Conservation (phyloP, 2,329 filamentous ascomycete species). For the Sporothrix globosa region DNA sequence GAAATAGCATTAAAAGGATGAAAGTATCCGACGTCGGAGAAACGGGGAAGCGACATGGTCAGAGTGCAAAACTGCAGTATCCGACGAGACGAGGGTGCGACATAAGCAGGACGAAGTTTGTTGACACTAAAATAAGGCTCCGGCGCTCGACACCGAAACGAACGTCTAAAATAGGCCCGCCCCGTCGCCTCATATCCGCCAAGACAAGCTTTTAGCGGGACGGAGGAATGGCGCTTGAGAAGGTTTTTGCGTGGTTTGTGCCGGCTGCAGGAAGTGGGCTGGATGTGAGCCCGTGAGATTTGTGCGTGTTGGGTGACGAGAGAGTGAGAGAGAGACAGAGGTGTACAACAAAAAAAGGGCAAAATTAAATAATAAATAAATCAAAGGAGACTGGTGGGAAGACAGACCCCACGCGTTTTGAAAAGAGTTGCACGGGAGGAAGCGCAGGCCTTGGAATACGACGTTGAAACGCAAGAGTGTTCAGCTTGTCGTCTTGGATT, state of each 20-base stretch:
- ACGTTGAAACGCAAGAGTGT: background rate
- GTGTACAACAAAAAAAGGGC: too few relatives aligned
- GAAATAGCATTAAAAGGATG: background rate
- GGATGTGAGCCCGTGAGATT: background rate
- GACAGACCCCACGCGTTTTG: background rate
- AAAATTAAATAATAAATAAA: background rate
- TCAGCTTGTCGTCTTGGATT: background rate
- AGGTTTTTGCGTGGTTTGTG: constrained; percentile 22
- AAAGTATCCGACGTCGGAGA: constrained; percentile 5
- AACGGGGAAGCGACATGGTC: background rate
- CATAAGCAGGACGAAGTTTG: background rate
- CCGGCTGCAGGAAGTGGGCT: background rate
- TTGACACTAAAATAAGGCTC: background rate
- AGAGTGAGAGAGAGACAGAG: background rate
- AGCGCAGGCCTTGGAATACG: background rate
- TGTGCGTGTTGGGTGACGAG: background rate
- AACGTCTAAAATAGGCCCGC: background rate
- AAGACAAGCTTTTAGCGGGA: background rate
- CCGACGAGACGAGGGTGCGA: background rate
- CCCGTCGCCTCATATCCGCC: background rate
- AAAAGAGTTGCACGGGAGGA: constrained; percentile 20
- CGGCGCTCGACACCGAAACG: background rate
- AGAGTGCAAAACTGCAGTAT: background rate
- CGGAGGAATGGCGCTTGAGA: constrained; percentile 21
- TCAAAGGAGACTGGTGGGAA: background rate